These are phyloP conservation scores for Teunomyces aglyptinius DNA, from an alignment of 805 yeast genomes.

Conservation along the genomic window DNA sequence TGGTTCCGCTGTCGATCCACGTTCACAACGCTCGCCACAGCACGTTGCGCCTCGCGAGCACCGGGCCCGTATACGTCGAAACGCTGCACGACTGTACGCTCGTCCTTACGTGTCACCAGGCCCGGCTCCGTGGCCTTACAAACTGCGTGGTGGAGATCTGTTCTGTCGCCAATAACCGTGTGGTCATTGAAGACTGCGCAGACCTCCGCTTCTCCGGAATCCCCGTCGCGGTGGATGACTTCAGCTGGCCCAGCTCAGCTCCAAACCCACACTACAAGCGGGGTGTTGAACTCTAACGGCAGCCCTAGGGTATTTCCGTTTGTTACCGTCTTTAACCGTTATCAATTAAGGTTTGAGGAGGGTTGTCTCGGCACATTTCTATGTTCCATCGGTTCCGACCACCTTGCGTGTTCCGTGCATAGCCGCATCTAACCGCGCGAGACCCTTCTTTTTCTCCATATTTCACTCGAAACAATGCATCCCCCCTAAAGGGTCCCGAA, in stretches of 20 bases:
- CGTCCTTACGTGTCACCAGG: slow-evolving; percentile 28
- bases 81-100: slow-evolving; percentile 17
- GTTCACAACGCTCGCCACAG: slow-evolving; percentile 15
- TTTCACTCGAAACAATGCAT: no score
- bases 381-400: no score
- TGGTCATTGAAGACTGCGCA: slow-evolving; percentile 32
- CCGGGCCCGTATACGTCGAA: slow-evolving; percentile 33
- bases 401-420: no score
- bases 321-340: no score
- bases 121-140: slow-evolving; percentile 23
- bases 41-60: slow-evolving; percentile 15
- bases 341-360: no score
- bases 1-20: slow-evolving; percentile 21
- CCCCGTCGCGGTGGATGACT: slow-evolving; percentile 27
- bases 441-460: no score
- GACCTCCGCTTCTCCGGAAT: slow-evolving; percentile 11
- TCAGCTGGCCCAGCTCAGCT: slow-evolving; percentile 20
- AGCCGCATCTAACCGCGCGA: background rate
- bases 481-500: no score
- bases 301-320: no score
- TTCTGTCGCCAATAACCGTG: slow-evolving; percentile 18
- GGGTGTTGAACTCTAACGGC: no score
- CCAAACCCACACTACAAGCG: background rate
- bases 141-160: slow-evolving; percentile 17
- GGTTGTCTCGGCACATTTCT: no score